Evolutionary conservation across 2,329 filamentous ascomycete species (phyloP).

Genomic region (Apiospora marii): DNA sequence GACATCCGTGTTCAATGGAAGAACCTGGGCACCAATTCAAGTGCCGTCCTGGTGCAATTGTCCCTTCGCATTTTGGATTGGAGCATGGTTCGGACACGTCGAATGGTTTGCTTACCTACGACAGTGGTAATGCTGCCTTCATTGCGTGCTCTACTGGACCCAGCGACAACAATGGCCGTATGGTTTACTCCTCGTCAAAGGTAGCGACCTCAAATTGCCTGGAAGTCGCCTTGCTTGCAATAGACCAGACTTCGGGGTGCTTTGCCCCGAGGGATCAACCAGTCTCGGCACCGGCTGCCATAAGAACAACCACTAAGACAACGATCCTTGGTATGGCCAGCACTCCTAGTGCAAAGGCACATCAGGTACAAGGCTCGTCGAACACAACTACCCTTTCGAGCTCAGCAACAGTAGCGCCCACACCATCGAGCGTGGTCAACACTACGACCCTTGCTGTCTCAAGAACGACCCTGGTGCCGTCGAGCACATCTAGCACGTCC

Average conservation of each 20-base stretch:
- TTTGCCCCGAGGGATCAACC: not conserved
- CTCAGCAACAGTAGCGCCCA: not conserved
- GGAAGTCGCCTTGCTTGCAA: not conserved
- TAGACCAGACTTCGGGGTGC: not conserved
- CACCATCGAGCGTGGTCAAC: not conserved
- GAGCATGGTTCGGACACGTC: not conserved
- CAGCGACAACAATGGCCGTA: not conserved
- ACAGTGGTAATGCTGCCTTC: constrained; percentile 1
- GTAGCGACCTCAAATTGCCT: not conserved
- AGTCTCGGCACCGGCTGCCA: not conserved
- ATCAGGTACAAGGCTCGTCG: not conserved
- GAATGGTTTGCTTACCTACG: not conserved
- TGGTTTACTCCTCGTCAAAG: not conserved
- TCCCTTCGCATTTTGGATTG: not conserved
- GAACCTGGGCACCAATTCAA: not conserved
- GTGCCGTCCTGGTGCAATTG: not conserved
- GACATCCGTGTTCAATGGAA: not conserved
- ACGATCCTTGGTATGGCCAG: not conserved
- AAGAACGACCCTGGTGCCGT: not conserved
- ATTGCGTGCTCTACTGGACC: not conserved
- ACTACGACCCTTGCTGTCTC: not conserved
- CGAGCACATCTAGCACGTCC: not conserved
- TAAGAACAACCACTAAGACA: not conserved
- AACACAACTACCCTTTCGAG: not conserved
- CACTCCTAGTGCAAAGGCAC: not conserved